These are phyloP conservation scores for Rhododendron griersonianum DNA, from an alignment of 148 eudicot species.

Conservation along the genomic window DNA sequence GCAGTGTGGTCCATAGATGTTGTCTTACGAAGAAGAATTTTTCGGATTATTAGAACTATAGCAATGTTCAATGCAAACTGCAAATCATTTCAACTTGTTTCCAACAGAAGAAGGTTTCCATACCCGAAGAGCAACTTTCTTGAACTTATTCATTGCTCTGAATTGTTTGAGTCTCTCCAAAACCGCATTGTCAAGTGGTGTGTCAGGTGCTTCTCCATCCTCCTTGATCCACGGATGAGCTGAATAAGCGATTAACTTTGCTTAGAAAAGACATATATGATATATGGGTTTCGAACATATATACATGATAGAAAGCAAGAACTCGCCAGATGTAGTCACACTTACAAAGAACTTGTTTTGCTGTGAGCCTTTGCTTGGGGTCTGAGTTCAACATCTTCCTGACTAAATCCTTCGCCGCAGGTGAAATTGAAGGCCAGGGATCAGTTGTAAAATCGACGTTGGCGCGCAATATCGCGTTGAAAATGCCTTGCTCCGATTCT, in stretches of 20 bases:
- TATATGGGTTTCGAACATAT: not conserved
- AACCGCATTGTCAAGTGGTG: constrained; percentile 94
- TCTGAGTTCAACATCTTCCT: constrained; percentile 82
- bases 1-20: not conserved
- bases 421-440: constrained; percentile 91
- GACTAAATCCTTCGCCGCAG: constrained; percentile 89
- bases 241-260: constrained; percentile 7
- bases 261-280: not conserved
- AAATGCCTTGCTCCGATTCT: constrained; percentile 97
- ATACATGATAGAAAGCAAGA: not conserved
- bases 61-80: not conserved
- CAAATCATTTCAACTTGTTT: not conserved
- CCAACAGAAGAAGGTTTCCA: not conserved
- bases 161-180: constrained; percentile 76
- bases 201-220: constrained; percentile 90
- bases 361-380: constrained; percentile 88
- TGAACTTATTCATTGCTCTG: constrained; percentile 92
- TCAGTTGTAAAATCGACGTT: constrained; percentile 80
- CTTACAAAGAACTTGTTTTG: constrained; percentile 84
- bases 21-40: not conserved
- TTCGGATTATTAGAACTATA: not conserved
- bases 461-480: constrained; percentile 84
- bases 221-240: constrained; percentile 97
- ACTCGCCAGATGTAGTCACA: not conserved
- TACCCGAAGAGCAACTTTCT: constrained; percentile 97